phyloP scores from a whole-genome alignment of 768 basidiomycete genomes.

The Suillus spraguei region DNA sequence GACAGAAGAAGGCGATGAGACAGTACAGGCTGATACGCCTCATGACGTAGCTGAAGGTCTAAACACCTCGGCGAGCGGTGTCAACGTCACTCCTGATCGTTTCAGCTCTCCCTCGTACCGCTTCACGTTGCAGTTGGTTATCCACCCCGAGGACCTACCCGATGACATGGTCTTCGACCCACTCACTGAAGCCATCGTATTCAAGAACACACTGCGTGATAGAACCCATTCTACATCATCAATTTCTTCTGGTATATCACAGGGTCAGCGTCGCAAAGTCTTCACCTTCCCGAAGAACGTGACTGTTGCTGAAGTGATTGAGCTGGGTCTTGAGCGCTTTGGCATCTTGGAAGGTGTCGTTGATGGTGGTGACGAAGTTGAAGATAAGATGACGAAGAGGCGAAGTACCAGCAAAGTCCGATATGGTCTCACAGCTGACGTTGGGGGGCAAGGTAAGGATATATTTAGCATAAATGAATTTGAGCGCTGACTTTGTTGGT shows the following conservation, averaged over 20 bases:
- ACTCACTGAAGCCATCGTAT: constrained; percentile 90
- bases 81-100: constrained; percentile 63
- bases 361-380: constrained; percentile 97
- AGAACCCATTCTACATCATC: constrained; percentile 43
- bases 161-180: constrained; percentile 96
- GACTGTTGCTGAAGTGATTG: constrained; percentile 96
- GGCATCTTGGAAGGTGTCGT: constrained; percentile 98
- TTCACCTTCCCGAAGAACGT: constrained; percentile 94
- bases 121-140: constrained; percentile 85
- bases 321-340: constrained; percentile 88
- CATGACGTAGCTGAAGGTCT: constrained; percentile 32
- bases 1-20: constrained; percentile 48
- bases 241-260: constrained; percentile 55
- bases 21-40: constrained; percentile 39
- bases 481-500: constrained; percentile 13
- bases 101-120: constrained; percentile 83
- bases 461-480: constrained; percentile 7
- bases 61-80: constrained; percentile 29
- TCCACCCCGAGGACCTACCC: constrained; percentile 89
- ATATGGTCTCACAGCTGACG: constrained; percentile 71
- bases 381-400: constrained; percentile 86
- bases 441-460: constrained; percentile 63
- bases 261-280: constrained; percentile 71
- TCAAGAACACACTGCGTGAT: constrained; percentile 71
- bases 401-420: constrained; percentile 77